These are phyloP conservation scores for Vigna nakashimae DNA, from an alignment of 306 rosid species.

Conservation along the genomic window DNA sequence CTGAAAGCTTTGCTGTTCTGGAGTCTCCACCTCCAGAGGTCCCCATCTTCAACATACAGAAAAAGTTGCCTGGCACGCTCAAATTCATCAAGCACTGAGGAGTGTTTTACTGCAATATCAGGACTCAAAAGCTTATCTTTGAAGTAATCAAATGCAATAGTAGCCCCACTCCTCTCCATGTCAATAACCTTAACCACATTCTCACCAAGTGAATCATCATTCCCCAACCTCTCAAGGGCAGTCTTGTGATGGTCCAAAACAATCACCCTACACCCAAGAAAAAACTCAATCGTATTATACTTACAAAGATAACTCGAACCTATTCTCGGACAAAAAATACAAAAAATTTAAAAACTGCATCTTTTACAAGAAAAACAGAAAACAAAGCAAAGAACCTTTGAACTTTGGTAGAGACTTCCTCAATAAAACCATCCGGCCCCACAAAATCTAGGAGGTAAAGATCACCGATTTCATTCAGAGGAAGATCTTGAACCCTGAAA, in stretches of 20 bases:
- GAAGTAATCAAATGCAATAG: conserved; percentile 92
- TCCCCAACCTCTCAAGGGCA: conserved; percentile 58
- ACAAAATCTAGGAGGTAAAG: conserved; percentile 86
- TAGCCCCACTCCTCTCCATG: conserved; percentile 86
- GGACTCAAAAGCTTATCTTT: conserved; percentile 53
- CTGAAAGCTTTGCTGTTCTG: conserved; percentile 82
- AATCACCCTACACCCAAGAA: conserved; percentile 53
- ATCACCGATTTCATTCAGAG: conserved; percentile 60
- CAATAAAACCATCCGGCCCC: conserved; percentile 78
- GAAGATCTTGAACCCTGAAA: conserved; percentile 64
- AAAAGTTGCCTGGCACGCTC: conserved; percentile 60
- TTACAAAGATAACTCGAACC: conserved; percentile 1
- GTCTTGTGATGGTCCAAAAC: conserved; percentile 95
- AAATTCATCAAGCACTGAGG: conserved; percentile 51
- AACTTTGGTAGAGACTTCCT: conserved; percentile 63
- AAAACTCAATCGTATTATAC: not conserved
- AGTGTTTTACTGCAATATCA: conserved; percentile 36
- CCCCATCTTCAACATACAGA: conserved; percentile 86
- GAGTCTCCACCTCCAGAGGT: conserved; percentile 92
- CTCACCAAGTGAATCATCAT: conserved; percentile 41
- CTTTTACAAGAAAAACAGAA: not conserved
- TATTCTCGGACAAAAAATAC: not conserved
- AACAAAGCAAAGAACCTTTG: conserved; percentile 43
- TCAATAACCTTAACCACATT: conserved; percentile 68
- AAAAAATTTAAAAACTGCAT: not conserved